Evolutionary conservation across 257 asterid genomes (phyloP).

Genomic region (Nicotiana paniculata): DNA sequence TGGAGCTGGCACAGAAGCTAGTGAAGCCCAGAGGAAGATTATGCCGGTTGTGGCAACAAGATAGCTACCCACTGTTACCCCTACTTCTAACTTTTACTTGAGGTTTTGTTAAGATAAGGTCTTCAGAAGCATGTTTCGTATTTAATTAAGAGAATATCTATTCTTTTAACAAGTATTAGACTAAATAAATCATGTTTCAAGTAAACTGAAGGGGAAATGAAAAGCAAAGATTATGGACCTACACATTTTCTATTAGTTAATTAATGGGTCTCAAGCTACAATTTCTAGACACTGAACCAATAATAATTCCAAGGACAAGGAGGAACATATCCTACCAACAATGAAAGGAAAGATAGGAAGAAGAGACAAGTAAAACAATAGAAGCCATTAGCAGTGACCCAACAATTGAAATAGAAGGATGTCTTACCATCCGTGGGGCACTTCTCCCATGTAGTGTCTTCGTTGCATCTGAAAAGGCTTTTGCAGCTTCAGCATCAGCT

Average conservation of each 20-base stretch:
- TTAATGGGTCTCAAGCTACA: background rate
- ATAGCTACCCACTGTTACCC: background rate
- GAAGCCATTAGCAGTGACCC: background rate
- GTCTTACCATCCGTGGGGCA: slow-evolving; percentile 28
- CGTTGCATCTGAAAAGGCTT: slow-evolving; percentile 38
- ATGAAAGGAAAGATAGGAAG: background rate
- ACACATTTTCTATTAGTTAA: background rate
- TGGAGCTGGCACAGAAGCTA: background rate
- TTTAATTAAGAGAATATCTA: background rate
- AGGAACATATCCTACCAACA: slow-evolving; percentile 2
- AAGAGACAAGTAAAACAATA: background rate
- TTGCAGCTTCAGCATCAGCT: slow-evolving; percentile 57
- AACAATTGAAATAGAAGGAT: background rate
- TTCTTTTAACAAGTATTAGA: background rate
- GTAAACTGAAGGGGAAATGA: background rate
- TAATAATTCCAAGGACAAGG: background rate
- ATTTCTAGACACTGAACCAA: slow-evolving; percentile 6
- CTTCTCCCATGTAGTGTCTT: slow-evolving; percentile 33
- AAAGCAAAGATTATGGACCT: background rate
- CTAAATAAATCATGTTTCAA: background rate
- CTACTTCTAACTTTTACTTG: background rate
- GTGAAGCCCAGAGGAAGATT: background rate
- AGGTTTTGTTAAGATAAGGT: background rate
- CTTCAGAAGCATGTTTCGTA: background rate
- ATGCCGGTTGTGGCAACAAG: background rate